A percentile compares a stretch with the other conserved stretches of the same genome.
Evolutionary conservation across 2,329 filamentous ascomycete species (phyloP).

Genomic region (Escovopsis sp.): DNA sequence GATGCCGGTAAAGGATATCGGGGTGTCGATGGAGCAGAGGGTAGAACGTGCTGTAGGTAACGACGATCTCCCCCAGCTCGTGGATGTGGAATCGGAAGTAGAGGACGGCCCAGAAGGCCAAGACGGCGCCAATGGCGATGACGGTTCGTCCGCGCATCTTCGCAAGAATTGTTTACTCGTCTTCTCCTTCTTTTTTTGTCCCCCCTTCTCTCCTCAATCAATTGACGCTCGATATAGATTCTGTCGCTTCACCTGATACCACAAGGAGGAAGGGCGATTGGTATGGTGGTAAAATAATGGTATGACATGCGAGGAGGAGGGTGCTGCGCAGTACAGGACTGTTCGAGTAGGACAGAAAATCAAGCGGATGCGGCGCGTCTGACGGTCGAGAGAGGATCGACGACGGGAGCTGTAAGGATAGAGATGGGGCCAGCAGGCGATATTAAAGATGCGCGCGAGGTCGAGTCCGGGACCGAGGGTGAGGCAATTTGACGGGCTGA

Average conservation of each 20-base stretch:
- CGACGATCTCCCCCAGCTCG: constrained; percentile 4
- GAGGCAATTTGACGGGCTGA: neutral
- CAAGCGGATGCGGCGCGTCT: neutral
- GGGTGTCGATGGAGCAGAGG: constrained; percentile 4
- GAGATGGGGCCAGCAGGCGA: neutral
- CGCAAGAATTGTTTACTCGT: neutral
- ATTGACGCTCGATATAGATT: no score
- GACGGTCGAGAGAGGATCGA: no score
- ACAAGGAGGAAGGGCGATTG: no score
- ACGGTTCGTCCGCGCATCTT: constrained; percentile 5
- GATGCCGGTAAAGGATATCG: neutral
- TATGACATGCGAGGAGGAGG: no score
- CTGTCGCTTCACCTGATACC: no score
- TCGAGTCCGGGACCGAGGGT: no score
- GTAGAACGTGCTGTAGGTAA: constrained; percentile 7
- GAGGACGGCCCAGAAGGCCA: constrained; percentile 3
- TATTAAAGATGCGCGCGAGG: no score
- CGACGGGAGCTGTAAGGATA: no score
- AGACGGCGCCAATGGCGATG: constrained; percentile 3
- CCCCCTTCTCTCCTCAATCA: no score
- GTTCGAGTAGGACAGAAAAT: no score
- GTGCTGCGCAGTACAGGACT: no score
- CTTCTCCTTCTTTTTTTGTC: neutral
- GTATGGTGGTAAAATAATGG: no score
- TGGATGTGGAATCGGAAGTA: constrained; percentile 4